Evolutionary conservation across 2,329 filamentous ascomycete genomes (phyloP), one percentile per base, ranked within the genome.

Genomic region (Fusarium coicis): DNA sequence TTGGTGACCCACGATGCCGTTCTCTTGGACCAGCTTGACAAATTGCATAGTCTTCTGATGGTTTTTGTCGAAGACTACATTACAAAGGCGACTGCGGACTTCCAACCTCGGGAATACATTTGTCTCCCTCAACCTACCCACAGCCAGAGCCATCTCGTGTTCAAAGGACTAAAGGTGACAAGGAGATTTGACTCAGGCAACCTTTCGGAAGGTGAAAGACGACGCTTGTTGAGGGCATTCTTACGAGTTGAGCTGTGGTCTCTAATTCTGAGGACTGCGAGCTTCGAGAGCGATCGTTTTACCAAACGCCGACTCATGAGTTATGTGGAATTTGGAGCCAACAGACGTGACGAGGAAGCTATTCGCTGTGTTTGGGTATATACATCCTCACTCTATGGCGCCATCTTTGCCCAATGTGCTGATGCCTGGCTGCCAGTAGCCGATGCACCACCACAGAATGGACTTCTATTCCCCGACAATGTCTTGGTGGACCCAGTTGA

Each of bases 1-100:
- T 10, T 64, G 18, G 23, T 62, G 7, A 44, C 21, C 6, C 4
- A 18, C 7, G 30, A 68, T 53, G 1, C 28, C 14, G 4, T 7
- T 9, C 57, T 70, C 23, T 18, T 74, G 15, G n/a, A 50, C 4
- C 16, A 65, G 18, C 32, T 72, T 6, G 47, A 68, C 21, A 63
- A 46, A 39, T 21, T 73, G 10, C 57, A 66, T 36, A 55, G 43
- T 7, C 37, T 56, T 42, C 21, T 74, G 0, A 26, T 73, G 9
- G n/a, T 68, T 2, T 71, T 73, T 16, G 65, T 73, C 12, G 70
- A 68, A 18, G 70, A 71, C 43, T 74, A 74, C 39, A 42, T 74
- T 5, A 64, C 66, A 15, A 74, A 74, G n/a, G 66, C 70, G 11
- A 71, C 61, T 6, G 66, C 66, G 8, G 18, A 37, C 8, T 73